These are phyloP conservation scores for Lentinula lateritia DNA, from an alignment of 768 basidiomycete species.

Conservation along the genomic window DNA sequence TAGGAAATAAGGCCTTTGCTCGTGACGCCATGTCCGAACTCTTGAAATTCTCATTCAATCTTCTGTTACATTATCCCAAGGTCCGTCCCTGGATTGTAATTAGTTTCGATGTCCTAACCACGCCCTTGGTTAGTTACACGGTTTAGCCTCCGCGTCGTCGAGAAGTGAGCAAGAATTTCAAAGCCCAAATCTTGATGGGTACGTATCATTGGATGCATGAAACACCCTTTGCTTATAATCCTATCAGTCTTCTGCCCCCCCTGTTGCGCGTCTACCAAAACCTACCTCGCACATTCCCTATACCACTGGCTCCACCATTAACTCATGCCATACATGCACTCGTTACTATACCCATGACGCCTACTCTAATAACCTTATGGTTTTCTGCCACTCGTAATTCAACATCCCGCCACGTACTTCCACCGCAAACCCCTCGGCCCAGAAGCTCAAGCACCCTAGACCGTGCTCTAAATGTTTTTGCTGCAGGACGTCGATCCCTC, in stretches of 20 bases:
- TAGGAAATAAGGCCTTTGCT: slow-evolving; percentile 46
- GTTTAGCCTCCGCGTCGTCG: slow-evolving; percentile 30
- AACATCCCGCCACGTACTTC: slow-evolving; percentile 7
- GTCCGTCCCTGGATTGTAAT: slow-evolving; percentile 25
- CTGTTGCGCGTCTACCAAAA: slow-evolving; percentile 65
- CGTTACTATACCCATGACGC: slow-evolving; percentile 68
- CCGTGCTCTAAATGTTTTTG: slow-evolving; percentile 51
- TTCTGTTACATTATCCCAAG: slow-evolving; percentile 78
- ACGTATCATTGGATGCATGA: slow-evolving; percentile 18
- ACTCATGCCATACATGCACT: slow-evolving; percentile 80
- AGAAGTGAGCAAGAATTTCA: slow-evolving; percentile 24
- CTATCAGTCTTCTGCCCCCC: slow-evolving; percentile 60
- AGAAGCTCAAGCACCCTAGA: slow-evolving; percentile 40
- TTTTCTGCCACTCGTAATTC: slow-evolving; percentile 37
- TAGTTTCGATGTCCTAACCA: neutral
- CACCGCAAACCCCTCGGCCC: slow-evolving; percentile 9
- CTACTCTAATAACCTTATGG: slow-evolving; percentile 56
- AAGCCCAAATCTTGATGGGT: slow-evolving; percentile 71
- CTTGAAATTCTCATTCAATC: slow-evolving; percentile 80
- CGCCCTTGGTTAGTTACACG: slow-evolving; percentile 25
- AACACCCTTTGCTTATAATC: neutral
- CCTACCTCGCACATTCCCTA: slow-evolving; percentile 54
- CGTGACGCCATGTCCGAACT: slow-evolving; percentile 77
- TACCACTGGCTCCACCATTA: slow-evolving; percentile 67
- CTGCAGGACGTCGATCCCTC: slow-evolving; percentile 44